These are phyloP conservation scores for Heterobasidion occidentale DNA, from an alignment of 1,284 basidiomycete genomes.

Conservation along the genomic window DNA sequence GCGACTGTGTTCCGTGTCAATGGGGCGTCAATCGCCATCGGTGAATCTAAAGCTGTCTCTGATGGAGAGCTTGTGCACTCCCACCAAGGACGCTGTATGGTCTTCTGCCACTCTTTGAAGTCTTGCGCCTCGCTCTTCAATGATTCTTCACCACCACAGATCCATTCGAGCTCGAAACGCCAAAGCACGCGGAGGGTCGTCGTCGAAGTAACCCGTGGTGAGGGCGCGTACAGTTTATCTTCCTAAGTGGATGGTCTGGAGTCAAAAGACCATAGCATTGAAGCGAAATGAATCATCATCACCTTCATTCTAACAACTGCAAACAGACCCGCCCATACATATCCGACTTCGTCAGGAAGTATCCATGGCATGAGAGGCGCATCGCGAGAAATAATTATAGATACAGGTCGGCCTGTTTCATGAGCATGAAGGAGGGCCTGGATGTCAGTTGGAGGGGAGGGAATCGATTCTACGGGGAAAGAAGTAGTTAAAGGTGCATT, in stretches of 20 bases:
- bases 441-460: neutral
- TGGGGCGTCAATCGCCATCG: no score
- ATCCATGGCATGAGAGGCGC: slow-evolving; percentile 11
- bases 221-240: neutral
- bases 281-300: slow-evolving; percentile 2
- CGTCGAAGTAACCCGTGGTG: neutral
- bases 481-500: no score
- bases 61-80: neutral
- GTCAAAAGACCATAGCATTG: neutral
- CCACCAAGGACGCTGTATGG: slow-evolving; percentile 29
- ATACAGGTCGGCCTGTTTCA: neutral
- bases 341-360: slow-evolving; percentile 8
- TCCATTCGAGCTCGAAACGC: slow-evolving; percentile 30
- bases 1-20: neutral
- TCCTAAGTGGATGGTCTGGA: neutral
- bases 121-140: slow-evolving; percentile 10
- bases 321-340: slow-evolving; percentile 11
- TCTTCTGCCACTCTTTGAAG: slow-evolving; percentile 2
- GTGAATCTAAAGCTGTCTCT: neutral
- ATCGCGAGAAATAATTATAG: slow-evolving; percentile 4
- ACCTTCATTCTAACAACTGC: neutral
- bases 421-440: neutral
- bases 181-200: slow-evolving; percentile 14
- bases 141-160: slow-evolving; percentile 28
- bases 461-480: no score